phyloP scores from a whole-genome alignment of 2,329 filamentous ascomycete genomes.

The Phyllosticta citribraziliensis region DNA sequence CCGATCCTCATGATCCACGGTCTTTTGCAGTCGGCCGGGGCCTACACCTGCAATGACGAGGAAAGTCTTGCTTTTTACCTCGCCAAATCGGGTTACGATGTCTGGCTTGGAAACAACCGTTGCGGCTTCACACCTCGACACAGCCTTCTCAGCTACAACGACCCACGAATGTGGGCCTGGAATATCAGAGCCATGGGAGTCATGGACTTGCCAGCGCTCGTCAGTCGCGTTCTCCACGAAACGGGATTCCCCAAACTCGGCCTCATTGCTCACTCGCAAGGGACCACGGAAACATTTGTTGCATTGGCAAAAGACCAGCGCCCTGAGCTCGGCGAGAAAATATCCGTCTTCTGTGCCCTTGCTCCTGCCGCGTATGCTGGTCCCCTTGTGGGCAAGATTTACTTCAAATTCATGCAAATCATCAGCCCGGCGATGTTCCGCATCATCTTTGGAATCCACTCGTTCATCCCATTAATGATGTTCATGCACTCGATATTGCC shows the following conservation, averaged over 20 bases:
- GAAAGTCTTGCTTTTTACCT: slow-evolving; percentile 85
- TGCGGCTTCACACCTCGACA: slow-evolving; percentile 79
- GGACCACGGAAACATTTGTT: slow-evolving; percentile 79
- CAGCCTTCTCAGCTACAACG: slow-evolving; percentile 55
- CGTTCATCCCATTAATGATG: slow-evolving; percentile 93
- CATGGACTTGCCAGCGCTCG: slow-evolving; percentile 73
- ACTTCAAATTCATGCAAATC: slow-evolving; percentile 83
- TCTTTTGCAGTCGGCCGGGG: slow-evolving; percentile 75
- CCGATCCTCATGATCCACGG: slow-evolving; percentile 84
- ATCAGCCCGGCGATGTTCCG: slow-evolving; percentile 70
- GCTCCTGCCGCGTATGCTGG: slow-evolving; percentile 88
- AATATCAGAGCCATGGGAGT: slow-evolving; percentile 82
- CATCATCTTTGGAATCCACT: slow-evolving; percentile 79
- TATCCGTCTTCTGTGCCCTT: slow-evolving; percentile 84
- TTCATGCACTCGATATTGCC: slow-evolving; percentile 61
- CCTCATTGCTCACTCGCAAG: slow-evolving; percentile 80
- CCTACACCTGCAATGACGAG: slow-evolving; percentile 85
- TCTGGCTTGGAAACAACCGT: slow-evolving; percentile 91
- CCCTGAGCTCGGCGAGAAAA: slow-evolving; percentile 69
- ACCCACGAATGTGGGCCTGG: slow-evolving; percentile 95
- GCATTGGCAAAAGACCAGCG: slow-evolving; percentile 83
- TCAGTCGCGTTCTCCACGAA: slow-evolving; percentile 68
- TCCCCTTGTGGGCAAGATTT: slow-evolving; percentile 72
- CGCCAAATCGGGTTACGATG: slow-evolving; percentile 84
- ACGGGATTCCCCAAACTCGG: slow-evolving; percentile 78